Base-by-base conservation (phyloP, 2,329 filamentous ascomycete genomes). In the Pseudocercospora crystallina region DNA sequence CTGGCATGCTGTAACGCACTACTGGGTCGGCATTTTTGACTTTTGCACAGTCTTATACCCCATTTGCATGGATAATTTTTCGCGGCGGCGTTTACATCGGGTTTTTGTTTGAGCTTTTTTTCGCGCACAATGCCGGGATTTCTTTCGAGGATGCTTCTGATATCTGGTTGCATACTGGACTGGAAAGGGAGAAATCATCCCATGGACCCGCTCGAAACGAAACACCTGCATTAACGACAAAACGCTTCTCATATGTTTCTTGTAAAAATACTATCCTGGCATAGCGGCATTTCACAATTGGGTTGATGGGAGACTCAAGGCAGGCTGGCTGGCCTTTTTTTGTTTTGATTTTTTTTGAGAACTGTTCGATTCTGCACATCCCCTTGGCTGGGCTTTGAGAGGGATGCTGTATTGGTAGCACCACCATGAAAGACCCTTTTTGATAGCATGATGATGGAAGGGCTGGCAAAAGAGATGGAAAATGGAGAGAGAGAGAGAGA, bases 11-110 rank as follows among this genome's bases (percentile, higher is more conserved):
- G 37, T 45, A 42, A 20, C 43, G 20, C 36, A 37, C 20, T 26
- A 26, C 33, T 39, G 49, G 49, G 43, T 43, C 37, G 49, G 49
- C 43, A 47, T 48, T 52, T 26, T 26, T 26, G 20, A 26, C 43
- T 52, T 38, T 43, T 46, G 47, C 40, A 36, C 36, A 45, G 49
- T 52, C 49, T 47, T 43, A 52, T 52, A 52, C 49, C 49, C 44
- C 49, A 34, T 37, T 43, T 42, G 49, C 49, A 43, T 43, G 14
- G 20, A 26, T 26, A 26, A 31, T 44, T 26, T 26, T 26, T 26
- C 4, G 20, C 20, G 20, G 20, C 20, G 20, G 20, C 20, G 20
- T 26, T 26, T 26, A 26, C 20, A 26, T 26, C 20, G 3, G 20
- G 20, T 4, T 26, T 26, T 26, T 26, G 20, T 26, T 26, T 26